phyloP scores from a whole-genome alignment of 2,329 filamentous ascomycete genomes.

The Conoideocrella luteorostrata region DNA sequence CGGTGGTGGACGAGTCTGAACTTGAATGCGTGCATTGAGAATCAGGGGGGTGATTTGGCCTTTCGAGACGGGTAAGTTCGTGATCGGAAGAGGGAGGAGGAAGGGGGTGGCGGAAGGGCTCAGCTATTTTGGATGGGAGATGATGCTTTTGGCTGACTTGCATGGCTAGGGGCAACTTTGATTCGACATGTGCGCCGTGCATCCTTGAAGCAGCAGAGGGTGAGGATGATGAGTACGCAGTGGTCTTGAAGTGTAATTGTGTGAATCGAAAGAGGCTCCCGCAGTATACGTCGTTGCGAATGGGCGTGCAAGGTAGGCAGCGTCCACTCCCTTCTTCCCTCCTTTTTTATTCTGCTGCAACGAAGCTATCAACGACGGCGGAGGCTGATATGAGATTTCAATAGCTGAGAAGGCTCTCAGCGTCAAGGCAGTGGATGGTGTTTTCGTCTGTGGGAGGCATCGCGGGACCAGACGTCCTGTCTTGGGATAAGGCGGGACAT shows the following conservation, averaged over 20 bases:
- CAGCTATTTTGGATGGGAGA: no score
- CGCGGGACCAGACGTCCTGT: no score
- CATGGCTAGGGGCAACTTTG: constrained; percentile 18
- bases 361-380: no score
- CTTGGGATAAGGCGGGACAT: no score
- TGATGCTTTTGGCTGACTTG: no score
- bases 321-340: not conserved
- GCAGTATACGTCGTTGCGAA: constrained; percentile 11
- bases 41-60: constrained; percentile 12
- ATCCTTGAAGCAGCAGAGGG: constrained; percentile 11
- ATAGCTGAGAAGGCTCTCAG: no score
- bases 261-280: constrained; percentile 7
- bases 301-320: constrained; percentile 12
- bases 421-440: constrained; percentile 13
- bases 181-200: constrained; percentile 17
- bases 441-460: constrained; percentile 15
- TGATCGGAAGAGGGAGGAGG: no score
- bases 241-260: constrained; percentile 17
- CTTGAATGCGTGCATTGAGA: constrained; percentile 18
- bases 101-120: no score
- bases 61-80: constrained; percentile 15
- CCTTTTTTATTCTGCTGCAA: no score
- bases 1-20: constrained; percentile 21
- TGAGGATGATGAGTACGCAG: not conserved
- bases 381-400: no score